A percentile compares a stretch with the other conserved stretches of the same genome.
phyloP scores from a whole-genome alignment of 2,329 filamentous ascomycete species.

The Phialophora expanda region DNA sequence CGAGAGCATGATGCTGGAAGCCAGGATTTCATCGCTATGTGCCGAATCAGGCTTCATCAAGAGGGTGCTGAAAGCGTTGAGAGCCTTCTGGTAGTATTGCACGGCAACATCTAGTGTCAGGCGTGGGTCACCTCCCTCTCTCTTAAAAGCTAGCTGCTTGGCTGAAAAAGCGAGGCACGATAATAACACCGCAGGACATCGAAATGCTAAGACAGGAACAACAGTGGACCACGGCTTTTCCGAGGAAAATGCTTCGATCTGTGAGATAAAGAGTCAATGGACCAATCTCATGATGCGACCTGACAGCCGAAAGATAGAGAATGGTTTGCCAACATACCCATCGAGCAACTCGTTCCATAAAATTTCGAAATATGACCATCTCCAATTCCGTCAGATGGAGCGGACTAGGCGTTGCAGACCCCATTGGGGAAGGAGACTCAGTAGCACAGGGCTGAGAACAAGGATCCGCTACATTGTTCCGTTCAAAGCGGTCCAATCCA shows the following conservation, averaged over 20 bases:
- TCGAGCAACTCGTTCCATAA: slow-evolving; percentile 9
- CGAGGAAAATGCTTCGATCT: slow-evolving; percentile 19
- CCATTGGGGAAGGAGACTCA: background rate
- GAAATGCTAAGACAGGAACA: slow-evolving; percentile 9
- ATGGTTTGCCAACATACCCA: background rate
- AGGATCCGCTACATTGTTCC: background rate
- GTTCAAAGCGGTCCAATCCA: background rate
- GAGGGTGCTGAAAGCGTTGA: slow-evolving; percentile 11
- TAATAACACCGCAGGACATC: slow-evolving; percentile 14
- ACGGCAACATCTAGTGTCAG: background rate
- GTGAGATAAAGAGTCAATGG: background rate
- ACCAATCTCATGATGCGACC: background rate
- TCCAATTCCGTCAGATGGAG: slow-evolving; percentile 13
- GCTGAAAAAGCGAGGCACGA: background rate
- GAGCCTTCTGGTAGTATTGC: background rate
- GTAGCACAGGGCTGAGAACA: background rate
- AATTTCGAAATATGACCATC: slow-evolving; percentile 10
- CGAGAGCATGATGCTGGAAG: slow-evolving; percentile 20
- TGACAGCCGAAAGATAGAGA: background rate
- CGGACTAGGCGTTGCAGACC: background rate
- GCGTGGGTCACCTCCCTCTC: background rate
- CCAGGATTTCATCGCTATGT: slow-evolving; percentile 17
- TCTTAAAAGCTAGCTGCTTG: background rate
- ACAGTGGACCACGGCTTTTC: slow-evolving; percentile 11
- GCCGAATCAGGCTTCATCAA: slow-evolving; percentile 12